Conservation (phyloP, 2,329 filamentous ascomycete species). For the Beauveria rudraprayagi region DNA sequence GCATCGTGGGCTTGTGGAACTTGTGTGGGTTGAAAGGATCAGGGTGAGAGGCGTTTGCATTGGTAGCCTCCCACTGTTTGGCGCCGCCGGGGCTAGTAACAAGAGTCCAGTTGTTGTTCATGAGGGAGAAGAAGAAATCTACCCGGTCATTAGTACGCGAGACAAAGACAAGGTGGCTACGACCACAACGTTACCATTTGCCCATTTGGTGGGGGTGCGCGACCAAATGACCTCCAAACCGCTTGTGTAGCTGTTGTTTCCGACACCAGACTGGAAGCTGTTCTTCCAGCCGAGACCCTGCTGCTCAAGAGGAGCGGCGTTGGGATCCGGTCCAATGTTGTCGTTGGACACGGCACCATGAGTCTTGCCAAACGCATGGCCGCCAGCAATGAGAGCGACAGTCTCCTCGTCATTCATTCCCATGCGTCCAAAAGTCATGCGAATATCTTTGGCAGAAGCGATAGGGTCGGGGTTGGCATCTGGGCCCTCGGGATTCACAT, state of each 20-base stretch:
- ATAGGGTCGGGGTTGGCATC: conserved; percentile 64
- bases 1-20: conserved; percentile 67
- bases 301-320: conserved; percentile 53
- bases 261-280: conserved; percentile 56
- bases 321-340: conserved; percentile 61
- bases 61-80: conserved; percentile 69
- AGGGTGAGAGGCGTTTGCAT: conserved; percentile 59
- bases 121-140: conserved; percentile 64
- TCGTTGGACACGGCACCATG: conserved; percentile 62
- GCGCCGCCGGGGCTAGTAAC: conserved; percentile 68
- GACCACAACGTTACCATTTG: conserved; percentile 35
- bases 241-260: conserved; percentile 63
- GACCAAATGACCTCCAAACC: conserved; percentile 77
- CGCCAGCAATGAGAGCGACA: conserved; percentile 69
- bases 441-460: conserved; percentile 64
- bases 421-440: conserved; percentile 69
- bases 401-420: conserved; percentile 80
- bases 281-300: conserved; percentile 70
- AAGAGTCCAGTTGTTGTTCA: conserved; percentile 71
- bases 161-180: no score
- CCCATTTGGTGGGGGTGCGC: conserved; percentile 67
- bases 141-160: background rate
- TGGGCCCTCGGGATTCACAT: conserved; percentile 74
- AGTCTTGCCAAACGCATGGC: conserved; percentile 74
- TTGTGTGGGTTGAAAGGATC: conserved; percentile 61